Conservation (phyloP, 2,329 filamentous ascomycete species). For the Leptographium lundbergii region DNA sequence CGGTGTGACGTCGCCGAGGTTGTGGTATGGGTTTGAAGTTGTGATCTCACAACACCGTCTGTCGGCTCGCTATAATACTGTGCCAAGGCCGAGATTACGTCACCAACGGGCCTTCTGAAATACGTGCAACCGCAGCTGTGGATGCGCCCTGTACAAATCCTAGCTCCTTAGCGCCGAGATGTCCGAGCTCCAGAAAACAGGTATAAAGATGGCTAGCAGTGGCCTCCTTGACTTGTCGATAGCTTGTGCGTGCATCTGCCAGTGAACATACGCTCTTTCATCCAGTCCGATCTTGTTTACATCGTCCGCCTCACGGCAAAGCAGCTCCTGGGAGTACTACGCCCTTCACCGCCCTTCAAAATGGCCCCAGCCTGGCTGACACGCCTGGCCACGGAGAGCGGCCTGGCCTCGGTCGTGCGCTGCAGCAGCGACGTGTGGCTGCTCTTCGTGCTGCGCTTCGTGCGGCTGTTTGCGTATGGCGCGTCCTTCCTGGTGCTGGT, state of each 20-base stretch:
- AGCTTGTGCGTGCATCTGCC: no score
- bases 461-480: slow-evolving; percentile 52
- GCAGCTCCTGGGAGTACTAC: neutral
- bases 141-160: neutral
- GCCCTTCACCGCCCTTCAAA: neutral
- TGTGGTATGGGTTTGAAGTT: no score
- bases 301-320: no score
- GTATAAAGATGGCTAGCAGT: neutral
- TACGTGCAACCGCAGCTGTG: neutral
- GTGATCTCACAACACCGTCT: neutral
- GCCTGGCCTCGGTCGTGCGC: slow-evolving; percentile 27
- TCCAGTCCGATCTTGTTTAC: no score
- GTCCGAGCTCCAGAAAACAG: neutral
- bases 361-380: neutral
- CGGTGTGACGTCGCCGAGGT: no score
- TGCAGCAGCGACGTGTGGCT: slow-evolving; percentile 40
- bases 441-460: slow-evolving; percentile 44
- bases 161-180: neutral
- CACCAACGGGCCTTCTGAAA: neutral
- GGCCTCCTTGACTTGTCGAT: neutral
- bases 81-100: neutral
- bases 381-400: slow-evolving; percentile 23
- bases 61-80: neutral
- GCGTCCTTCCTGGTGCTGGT: slow-evolving; percentile 44
- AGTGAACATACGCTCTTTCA: no score